Evolutionary conservation across 2,329 filamentous ascomycete species (phyloP), one percentile per base, ranked within the genome.

Genomic region (Colletotrichum coccodes): DNA sequence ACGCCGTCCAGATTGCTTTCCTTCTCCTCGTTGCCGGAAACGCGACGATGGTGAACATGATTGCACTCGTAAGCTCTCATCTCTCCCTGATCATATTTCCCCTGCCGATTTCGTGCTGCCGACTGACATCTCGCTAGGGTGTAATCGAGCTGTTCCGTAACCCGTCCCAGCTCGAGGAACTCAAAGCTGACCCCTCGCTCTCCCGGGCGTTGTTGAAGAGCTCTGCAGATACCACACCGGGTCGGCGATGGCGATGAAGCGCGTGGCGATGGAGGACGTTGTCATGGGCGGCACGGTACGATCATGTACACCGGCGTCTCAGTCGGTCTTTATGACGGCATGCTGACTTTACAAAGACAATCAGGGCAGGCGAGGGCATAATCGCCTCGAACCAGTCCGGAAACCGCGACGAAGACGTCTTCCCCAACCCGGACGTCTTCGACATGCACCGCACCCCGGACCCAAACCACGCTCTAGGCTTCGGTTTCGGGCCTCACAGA

Each of bases 31-130:
- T 85, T 1, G 84, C 85, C 0, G 84, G 84, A 2, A 87, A 86
- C 42, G 85, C 84, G 0, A 86, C 85, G 0, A 84, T 86, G 81
- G 80, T 86, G 5, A 85, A 82, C 72, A 86, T 84, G 81, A 86
- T 86, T 64, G 77, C 79, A 1, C 76, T 86, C 36, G 82, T 82
- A 64, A n/a, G 75, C 60, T 2, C 6, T 4, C 14, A 14, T 6
- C 3, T 1, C 18, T 7, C 3, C 12, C 49, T 9, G 18, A 32
- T 9, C 2, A 21, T 21, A 7, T 0, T 0, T n/a, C n/a, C n/a
- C n/a, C n/a, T n/a, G n/a, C n/a, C n/a, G n/a, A n/a, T n/a, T n/a
- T n/a, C n/a, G 34, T 6, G 28, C 36, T 26, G 12, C 6, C 12
- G 1, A 0, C 47, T 74, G 50, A 73, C 46, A 21, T 1, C 1